Conservation (phyloP, 1,284 basidiomycete species). For the Cerrena zonata region DNA sequence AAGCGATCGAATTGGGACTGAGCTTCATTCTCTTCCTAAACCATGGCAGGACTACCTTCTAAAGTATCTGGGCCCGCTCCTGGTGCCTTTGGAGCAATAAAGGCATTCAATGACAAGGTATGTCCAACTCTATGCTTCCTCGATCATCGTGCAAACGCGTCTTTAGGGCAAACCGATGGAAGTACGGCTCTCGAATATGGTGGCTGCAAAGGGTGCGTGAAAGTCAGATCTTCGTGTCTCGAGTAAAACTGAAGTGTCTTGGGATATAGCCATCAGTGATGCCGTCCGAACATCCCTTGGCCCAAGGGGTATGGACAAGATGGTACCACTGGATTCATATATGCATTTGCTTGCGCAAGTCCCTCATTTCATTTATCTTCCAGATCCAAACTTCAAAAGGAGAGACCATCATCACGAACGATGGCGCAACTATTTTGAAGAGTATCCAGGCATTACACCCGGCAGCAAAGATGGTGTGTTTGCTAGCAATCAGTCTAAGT, state of each 20-base stretch:
- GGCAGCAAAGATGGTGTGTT: constrained; percentile 88
- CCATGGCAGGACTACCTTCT: constrained; percentile 39
- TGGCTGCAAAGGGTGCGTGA: constrained; percentile 82
- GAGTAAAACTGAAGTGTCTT: constrained; percentile 1
- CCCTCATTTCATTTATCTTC: background rate
- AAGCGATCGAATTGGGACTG: background rate
- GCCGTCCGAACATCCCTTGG: constrained; percentile 95
- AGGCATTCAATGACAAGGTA: constrained; percentile 80
- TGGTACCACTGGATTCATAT: constrained; percentile 51
- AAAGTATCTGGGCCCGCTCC: constrained; percentile 30
- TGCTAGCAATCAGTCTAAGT: too few relatives aligned
- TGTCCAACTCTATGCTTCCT: constrained; percentile 9
- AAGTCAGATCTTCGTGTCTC: background rate
- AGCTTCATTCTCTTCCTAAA: constrained; percentile 6
- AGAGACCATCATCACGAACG: constrained; percentile 97
- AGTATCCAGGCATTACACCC: constrained; percentile 98
- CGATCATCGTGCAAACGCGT: constrained; percentile 27
- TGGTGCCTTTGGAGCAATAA: constrained; percentile 46
- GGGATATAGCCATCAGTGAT: constrained; percentile 82
- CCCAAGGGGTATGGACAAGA: constrained; percentile 99
- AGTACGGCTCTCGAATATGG: constrained; percentile 90
- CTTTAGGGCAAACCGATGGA: constrained; percentile 85
- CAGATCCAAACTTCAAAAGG: constrained; percentile 97
- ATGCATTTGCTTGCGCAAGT: background rate
- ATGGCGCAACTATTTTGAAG: constrained; percentile 96